phyloP scores from a whole-genome alignment of 2,329 filamentous ascomycete genomes.

The Hypomyces perniciosus region DNA sequence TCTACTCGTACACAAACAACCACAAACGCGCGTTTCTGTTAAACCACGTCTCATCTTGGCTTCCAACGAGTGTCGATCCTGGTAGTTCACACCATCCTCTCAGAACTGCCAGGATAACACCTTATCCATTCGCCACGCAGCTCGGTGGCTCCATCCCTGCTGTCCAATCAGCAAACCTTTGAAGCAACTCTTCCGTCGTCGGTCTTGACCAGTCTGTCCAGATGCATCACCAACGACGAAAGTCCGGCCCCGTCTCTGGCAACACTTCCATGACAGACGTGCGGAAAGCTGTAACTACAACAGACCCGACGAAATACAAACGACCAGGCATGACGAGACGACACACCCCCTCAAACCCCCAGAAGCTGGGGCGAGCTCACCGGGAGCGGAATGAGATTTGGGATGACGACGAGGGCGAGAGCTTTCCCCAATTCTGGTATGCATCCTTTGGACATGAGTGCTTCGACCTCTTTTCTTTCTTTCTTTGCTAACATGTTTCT shows the following conservation, averaged over 20 bases:
- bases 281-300: conserved; percentile 42
- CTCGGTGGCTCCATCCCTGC: neutral
- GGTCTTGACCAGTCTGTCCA: neutral
- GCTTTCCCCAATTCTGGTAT: conserved; percentile 61
- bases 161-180: no score
- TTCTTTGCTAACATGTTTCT: conserved; percentile 17
- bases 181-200: neutral
- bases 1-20: no score
- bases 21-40: no score
- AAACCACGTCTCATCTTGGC: neutral
- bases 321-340: conserved; percentile 42
- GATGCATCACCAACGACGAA: conserved; percentile 54
- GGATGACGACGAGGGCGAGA: conserved; percentile 55
- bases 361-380: conserved; percentile 46
- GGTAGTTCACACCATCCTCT: conserved; percentile 7
- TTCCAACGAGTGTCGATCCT: conserved; percentile 7
- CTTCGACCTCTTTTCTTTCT: conserved; percentile 6
- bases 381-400: conserved; percentile 48
- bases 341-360: conserved; percentile 33
- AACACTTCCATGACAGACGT: conserved; percentile 52
- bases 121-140: neutral
- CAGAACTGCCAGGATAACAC: conserved; percentile 12
- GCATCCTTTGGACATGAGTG: conserved; percentile 24
- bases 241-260: conserved; percentile 47
- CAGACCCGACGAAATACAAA: conserved; percentile 43